Evolutionary conservation across 805 yeast species (phyloP), one percentile per base, ranked within the genome.

Genomic region (Candida palmyrensis): DNA sequence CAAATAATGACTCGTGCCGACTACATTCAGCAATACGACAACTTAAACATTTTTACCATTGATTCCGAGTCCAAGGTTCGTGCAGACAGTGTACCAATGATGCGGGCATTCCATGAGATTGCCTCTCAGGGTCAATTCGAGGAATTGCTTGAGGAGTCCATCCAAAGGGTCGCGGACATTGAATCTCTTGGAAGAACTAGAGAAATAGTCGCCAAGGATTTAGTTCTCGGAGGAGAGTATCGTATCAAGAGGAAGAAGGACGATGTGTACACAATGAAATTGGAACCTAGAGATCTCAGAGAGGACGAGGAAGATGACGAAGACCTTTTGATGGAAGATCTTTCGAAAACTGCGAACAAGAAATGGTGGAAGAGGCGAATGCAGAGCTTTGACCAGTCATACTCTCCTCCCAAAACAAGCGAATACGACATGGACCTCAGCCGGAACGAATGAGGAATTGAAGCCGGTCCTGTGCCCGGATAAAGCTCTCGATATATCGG

Each of bases 1-100:
- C 92, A 84, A 50, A 72, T 85, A 35, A 85, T 85, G 95, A 84
- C 94, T 0, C 61, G 95, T 35, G 77, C 86, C 1, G 95, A 85
- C 53, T 85, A 73, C 49, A 85, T 85, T 37, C 85, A 83, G 46
- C 60, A 53, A 17, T 82, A 80, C 51, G 95, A 85, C 50, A 77
- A 82, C 42, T 58, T 84, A 43, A 85, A 85, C 52, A 74, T 85
- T 18, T 85, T 85, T 55, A 82, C 94, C 2, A 76, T 85, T 34
- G 92, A 85, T 55, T 75, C 85, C 1, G 71, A 74, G 37, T 77
- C 86, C 0, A 63, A 73, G 33, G 95, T 85, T 3, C 62, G 82
- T 22, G 90, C 95, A 0, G 95, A 85, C 52, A 77, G 86, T 6
- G 82, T 82, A 2, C 89, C 90, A 1, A 84, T 85, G 94, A 82